Percentiles rank a stretch among this genome's conserved stretches.
Evolutionary conservation across 139 green algal genomes (phyloP).

Genomic region (Chlorella sp.): DNA sequence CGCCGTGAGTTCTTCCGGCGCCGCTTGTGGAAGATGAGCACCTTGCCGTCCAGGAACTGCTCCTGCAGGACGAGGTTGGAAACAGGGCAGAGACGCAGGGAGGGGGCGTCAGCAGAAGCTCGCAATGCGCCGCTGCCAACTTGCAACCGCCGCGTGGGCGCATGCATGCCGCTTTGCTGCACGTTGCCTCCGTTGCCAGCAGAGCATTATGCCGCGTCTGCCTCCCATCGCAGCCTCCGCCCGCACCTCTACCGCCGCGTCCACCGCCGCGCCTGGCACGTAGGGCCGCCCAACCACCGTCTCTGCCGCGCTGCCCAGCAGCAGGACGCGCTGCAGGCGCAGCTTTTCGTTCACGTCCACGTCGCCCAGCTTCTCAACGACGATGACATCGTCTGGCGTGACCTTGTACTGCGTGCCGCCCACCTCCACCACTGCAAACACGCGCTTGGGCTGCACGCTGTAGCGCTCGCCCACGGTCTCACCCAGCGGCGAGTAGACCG

Average conservation of each 20-base stretch:
- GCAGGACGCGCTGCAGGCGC: slow-evolving; percentile 58
- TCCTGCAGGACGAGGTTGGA: slow-evolving; percentile 66
- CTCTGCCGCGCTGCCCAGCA: slow-evolving; percentile 56
- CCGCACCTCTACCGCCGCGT: slow-evolving; percentile 59
- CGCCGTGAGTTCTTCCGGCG: slow-evolving; percentile 82
- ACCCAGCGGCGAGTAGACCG: slow-evolving; percentile 14
- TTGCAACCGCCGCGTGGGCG: too few relatives aligned
- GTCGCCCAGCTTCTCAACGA: slow-evolving; percentile 64
- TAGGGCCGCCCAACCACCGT: slow-evolving; percentile 74
- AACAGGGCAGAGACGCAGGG: background rate
- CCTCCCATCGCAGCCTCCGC: background rate
- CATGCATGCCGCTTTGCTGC: background rate
- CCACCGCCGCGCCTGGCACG: slow-evolving; percentile 53
- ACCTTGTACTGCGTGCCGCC: slow-evolving; percentile 74
- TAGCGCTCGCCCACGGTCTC: slow-evolving; percentile 22
- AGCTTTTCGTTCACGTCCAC: slow-evolving; percentile 70
- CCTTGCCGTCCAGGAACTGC: slow-evolving; percentile 81
- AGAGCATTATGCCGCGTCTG: background rate
- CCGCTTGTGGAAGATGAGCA: slow-evolving; percentile 89
- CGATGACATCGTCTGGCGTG: slow-evolving; percentile 71
- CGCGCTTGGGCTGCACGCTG: slow-evolving; percentile 23
- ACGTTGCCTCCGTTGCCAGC: background rate
- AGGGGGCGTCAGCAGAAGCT: background rate
- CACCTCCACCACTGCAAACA: slow-evolving; percentile 77
- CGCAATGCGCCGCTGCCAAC: too few relatives aligned